Percentiles rank a stretch among this genome's conserved stretches.
Evolutionary conservation across 2,329 filamentous ascomycete genomes (phyloP).

Genomic region (Cercospora canescens): DNA sequence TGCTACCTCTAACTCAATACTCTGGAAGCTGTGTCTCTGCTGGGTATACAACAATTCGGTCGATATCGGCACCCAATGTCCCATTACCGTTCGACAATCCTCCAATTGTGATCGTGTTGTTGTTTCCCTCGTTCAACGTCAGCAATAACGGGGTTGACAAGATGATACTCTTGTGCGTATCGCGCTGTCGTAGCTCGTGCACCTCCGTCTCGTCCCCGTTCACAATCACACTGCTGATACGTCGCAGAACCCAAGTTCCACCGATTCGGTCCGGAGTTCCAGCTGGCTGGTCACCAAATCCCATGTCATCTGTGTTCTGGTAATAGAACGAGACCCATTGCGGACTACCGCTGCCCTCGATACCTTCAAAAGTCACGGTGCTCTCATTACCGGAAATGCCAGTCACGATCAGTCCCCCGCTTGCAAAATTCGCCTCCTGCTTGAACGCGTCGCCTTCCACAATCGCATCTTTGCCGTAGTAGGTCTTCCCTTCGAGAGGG

Average conservation of each 20-base stretch:
- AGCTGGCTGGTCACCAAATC: slow-evolving; percentile 55
- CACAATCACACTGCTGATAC: slow-evolving; percentile 61
- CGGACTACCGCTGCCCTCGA: slow-evolving; percentile 52
- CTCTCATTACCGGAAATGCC: slow-evolving; percentile 58
- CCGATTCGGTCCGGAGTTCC: slow-evolving; percentile 61
- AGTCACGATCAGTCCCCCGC: slow-evolving; percentile 49
- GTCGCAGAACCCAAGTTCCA: slow-evolving; percentile 59
- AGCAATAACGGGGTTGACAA: slow-evolving; percentile 58
- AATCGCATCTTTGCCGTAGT: slow-evolving; percentile 48
- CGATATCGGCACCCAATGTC: slow-evolving; percentile 59
- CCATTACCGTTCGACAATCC: slow-evolving; percentile 59
- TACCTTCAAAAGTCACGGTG: slow-evolving; percentile 52
- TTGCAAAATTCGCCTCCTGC: slow-evolving; percentile 58
- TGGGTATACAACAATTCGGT: slow-evolving; percentile 62
- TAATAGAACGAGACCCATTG: slow-evolving; percentile 62
- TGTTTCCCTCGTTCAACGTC: slow-evolving; percentile 54
- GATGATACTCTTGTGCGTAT: slow-evolving; percentile 62
- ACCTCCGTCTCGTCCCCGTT: slow-evolving; percentile 54
- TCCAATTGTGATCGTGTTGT: slow-evolving; percentile 61
- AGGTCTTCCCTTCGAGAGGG: slow-evolving; percentile 50
- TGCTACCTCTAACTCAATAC: slow-evolving; percentile 6
- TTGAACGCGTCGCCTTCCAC: slow-evolving; percentile 52
- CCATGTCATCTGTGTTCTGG: slow-evolving; percentile 63
- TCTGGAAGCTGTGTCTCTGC: slow-evolving; percentile 40
- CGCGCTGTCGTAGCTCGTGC: slow-evolving; percentile 54